These are phyloP conservation scores for Botrytis hyacinthi DNA, from an alignment of 2,329 filamentous ascomycete genomes.

Conservation along the genomic window DNA sequence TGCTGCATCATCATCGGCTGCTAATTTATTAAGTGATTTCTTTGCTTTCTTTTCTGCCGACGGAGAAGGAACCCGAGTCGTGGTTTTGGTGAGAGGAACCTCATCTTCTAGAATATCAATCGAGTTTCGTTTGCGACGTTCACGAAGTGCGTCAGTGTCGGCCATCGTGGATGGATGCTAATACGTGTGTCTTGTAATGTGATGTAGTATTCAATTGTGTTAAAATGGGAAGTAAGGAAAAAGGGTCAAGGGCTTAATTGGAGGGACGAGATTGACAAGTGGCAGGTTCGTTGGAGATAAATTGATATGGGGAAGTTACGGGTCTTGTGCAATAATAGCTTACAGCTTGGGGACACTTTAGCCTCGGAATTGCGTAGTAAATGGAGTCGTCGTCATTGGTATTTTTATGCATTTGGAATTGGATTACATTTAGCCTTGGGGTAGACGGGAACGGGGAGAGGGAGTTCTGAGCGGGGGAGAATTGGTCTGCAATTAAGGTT, in stretches of 20 bases:
- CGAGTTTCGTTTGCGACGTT: conserved; percentile 5
- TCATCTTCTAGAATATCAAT: neutral
- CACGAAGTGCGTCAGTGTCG: conserved; percentile 1
- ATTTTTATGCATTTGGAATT: neutral
- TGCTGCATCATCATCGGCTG: conserved; percentile 33
- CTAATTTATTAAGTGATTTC: conserved; percentile 17
- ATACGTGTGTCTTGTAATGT: neutral
- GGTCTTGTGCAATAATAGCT: neutral
- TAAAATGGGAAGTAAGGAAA: neutral
- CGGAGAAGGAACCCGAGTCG: neutral
- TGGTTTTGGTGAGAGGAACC: neutral
- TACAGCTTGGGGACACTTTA: neutral
- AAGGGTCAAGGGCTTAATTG: neutral
- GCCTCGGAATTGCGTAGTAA: conserved; percentile 2
- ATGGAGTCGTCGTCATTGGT: conserved; percentile 1
- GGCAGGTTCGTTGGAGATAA: conserved; percentile 6
- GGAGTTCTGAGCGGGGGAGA: neutral
- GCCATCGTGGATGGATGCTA: conserved; percentile 2
- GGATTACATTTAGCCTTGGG: conserved; percentile 5
- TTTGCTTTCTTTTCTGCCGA: conserved; percentile 9
- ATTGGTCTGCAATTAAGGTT: neutral
- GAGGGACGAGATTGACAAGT: neutral
- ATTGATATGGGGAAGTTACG: conserved; percentile 12
- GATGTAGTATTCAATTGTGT: neutral
- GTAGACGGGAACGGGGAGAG: neutral